Conservation (phyloP, 2,329 filamentous ascomycete genomes). For the Alternaria alternata region DNA sequence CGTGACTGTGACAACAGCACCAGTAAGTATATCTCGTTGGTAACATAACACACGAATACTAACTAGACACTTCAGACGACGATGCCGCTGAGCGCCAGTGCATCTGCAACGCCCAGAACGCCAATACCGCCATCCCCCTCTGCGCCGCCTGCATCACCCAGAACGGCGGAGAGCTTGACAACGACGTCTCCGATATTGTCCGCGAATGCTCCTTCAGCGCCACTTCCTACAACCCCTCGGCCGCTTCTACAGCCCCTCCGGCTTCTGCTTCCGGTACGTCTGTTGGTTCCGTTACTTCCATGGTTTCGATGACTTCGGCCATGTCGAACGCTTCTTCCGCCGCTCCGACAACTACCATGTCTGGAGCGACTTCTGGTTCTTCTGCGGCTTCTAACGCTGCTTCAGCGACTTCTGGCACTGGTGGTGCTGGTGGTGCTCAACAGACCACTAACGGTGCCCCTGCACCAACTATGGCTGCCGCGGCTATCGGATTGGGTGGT, state of each 20-base stretch:
- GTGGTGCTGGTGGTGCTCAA: not conserved
- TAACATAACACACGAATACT: not conserved
- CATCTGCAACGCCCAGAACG: constrained; percentile 10
- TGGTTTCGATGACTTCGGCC: not conserved
- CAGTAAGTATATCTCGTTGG: not conserved
- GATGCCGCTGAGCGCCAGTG: constrained; percentile 8
- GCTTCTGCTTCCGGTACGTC: constrained; percentile 7
- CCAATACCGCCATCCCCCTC: constrained; percentile 1
- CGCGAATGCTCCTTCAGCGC: constrained; percentile 2
- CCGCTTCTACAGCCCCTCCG: not conserved
- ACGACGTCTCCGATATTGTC: constrained; percentile 6
- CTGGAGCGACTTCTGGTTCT: not conserved
- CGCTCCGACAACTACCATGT: not conserved
- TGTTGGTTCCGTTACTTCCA: not conserved
- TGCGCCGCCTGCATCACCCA: constrained; percentile 8
- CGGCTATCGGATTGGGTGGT: not conserved
- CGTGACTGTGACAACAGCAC: constrained; percentile 5
- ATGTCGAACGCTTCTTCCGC: not conserved
- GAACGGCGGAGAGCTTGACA: constrained; percentile 10
- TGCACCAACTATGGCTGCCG: constrained; percentile 1
- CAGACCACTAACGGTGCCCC: constrained; percentile 1
- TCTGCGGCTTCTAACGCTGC: constrained; percentile 2
- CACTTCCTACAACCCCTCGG: not conserved
- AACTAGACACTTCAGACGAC: not conserved
- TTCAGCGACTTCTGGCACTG: constrained; percentile 1